Evolutionary conservation across 1,284 basidiomycete genomes (phyloP), one percentile per base, ranked within the genome.

Genomic region (Vanrija humicola): DNA sequence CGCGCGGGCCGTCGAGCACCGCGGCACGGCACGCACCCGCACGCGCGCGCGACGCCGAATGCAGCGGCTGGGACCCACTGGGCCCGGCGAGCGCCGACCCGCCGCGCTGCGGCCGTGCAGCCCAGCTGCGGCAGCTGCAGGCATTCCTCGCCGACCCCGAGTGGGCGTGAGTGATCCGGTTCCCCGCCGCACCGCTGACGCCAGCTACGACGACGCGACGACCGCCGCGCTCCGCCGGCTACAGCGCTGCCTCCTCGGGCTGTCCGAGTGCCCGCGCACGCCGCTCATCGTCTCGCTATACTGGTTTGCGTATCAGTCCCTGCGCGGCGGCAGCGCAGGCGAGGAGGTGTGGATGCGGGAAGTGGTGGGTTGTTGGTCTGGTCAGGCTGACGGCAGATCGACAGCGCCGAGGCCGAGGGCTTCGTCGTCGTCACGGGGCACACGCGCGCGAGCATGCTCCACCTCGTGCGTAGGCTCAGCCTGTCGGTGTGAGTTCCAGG

Each of bases 281-380:
- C 48, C 48, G 5, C 43, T 50, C 19, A 38, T 50, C 4, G 28
- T 50, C 29, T 5, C 10, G 4, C n/a, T n/a, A 1, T 50, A 21
- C 19, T 50, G 42, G 43, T 50, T 50, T 18, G 9, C 19, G 3
- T 26, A 38, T 5, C 10, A n/a, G 5, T 43, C 19, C 5, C 29
- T 5, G 6, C 19, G 16, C 0, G 49, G 49, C 8, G 19, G 29
- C 28, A n/a, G 5, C 7, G 43, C 49, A 1, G 49, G 49, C 26
- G 49, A 50, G 43, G 43, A 44, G 43, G 29, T 50, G 23, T 50
- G 49, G 49, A 50, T 50, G 49, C 12, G 9, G 0, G 49, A 50
- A 3, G 49, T 50, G 21, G 49, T 50, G 34, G 18, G 49, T 50
- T 1, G 5, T 38, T 8, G 7, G 7, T 5, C 3, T 5, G 29